phyloP scores from a whole-genome alignment of 2,329 filamentous ascomycete species.

The Cytospora mali region DNA sequence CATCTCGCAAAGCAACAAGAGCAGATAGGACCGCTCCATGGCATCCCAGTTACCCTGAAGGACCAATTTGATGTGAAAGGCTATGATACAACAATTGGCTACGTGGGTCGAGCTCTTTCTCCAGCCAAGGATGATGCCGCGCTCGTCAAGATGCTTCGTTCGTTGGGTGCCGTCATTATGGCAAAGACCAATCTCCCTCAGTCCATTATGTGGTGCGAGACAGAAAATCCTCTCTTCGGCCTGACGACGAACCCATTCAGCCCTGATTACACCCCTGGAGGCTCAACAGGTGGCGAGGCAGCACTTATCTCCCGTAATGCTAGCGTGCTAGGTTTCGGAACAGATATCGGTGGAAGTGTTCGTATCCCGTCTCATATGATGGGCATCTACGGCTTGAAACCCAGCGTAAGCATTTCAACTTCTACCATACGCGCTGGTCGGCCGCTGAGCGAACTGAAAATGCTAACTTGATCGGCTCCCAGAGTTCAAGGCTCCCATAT shows the following conservation, averaged over 20 bases:
- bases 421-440: constrained; percentile 33
- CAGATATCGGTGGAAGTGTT: constrained; percentile 55
- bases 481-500: constrained; percentile 62
- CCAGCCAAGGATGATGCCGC: constrained; percentile 51
- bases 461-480: constrained; percentile 4
- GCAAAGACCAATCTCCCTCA: constrained; percentile 53
- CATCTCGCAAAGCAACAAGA: constrained; percentile 3
- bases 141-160: constrained; percentile 51
- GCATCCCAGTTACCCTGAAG: constrained; percentile 41
- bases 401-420: constrained; percentile 44
- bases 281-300: constrained; percentile 48
- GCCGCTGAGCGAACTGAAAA: no score
- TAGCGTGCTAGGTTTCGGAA: constrained; percentile 51
- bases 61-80: constrained; percentile 65
- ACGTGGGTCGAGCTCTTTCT: constrained; percentile 52
- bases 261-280: constrained; percentile 40
- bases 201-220: constrained; percentile 57
- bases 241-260: constrained; percentile 50
- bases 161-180: constrained; percentile 54
- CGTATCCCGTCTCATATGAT: constrained; percentile 51
- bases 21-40: constrained; percentile 20
- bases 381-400: constrained; percentile 53
- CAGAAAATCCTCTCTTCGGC: constrained; percentile 55
- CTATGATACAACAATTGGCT: constrained; percentile 60
- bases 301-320: constrained; percentile 44